phyloP scores from a whole-genome alignment of 495 filamentous ascomycete species.

The Hypoxylon intermedium region DNA sequence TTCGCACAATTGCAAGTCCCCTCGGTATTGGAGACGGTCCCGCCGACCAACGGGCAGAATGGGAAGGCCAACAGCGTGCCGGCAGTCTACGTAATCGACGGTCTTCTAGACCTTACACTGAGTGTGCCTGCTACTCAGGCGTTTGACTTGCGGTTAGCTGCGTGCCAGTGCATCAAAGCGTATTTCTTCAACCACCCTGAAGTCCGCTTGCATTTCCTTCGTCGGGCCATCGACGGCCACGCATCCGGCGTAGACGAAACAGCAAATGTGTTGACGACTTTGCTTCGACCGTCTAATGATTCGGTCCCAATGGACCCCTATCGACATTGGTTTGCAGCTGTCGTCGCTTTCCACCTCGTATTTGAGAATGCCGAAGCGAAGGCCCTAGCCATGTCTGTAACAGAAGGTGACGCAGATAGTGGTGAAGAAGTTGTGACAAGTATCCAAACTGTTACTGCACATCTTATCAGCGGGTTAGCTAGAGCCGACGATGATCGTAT shows the following conservation, averaged over 20 bases:
- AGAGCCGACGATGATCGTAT: conserved; percentile 81
- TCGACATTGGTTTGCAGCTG: conserved; percentile 86
- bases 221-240: conserved; percentile 88
- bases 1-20: conserved; percentile 85
- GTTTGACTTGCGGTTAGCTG: conserved; percentile 82
- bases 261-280: conserved; percentile 86
- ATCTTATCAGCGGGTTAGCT: conserved; percentile 77
- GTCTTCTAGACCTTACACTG: conserved; percentile 86
- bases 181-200: conserved; percentile 82
- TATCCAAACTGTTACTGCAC: conserved; percentile 83
- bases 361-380: conserved; percentile 84
- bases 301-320: conserved; percentile 78
- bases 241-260: conserved; percentile 77
- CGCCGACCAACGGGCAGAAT: conserved; percentile 51
- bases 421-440: conserved; percentile 96
- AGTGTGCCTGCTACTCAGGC: conserved; percentile 67
- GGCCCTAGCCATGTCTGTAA: conserved; percentile 76
- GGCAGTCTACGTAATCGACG: conserved; percentile 89
- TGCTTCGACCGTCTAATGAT: conserved; percentile 69
- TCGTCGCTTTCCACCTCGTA: conserved; percentile 89
- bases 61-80: conserved; percentile 56
- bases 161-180: conserved; percentile 88
- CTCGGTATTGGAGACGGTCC: conserved; percentile 56
- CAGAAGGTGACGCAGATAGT: conserved; percentile 85
- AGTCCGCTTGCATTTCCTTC: conserved; percentile 83